Conservation (phyloP, 805 yeast species). For the Lipomyces mesembrius region DNA sequence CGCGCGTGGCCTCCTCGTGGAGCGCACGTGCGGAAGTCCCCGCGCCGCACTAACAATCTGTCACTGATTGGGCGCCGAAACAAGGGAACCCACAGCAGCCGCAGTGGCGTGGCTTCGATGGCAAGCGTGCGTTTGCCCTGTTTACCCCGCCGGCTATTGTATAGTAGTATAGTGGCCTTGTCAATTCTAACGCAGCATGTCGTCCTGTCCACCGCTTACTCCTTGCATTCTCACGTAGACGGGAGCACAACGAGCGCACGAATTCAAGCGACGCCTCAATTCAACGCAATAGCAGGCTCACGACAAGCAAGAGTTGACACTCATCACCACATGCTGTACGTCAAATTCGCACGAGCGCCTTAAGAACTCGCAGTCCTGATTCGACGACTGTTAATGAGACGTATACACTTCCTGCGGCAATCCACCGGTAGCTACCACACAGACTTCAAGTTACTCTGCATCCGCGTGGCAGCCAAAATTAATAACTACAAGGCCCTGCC, state of each 20-base stretch:
- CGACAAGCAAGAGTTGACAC: not conserved
- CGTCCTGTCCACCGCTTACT: not conserved
- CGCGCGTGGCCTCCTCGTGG: not conserved
- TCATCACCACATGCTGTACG: not conserved
- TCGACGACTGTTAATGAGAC: not conserved
- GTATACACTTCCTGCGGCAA: not conserved
- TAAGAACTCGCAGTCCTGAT: not conserved
- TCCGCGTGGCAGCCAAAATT: constrained; percentile 17
- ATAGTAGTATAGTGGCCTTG: not conserved
- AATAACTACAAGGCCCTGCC: not conserved
- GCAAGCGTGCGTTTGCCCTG: not conserved
- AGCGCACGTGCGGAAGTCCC: not conserved
- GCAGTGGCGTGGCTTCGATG: not conserved
- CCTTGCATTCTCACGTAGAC: not conserved
- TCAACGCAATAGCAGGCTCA: not conserved
- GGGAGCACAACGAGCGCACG: not conserved
- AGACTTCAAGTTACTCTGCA: not conserved
- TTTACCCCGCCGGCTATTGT: not conserved
- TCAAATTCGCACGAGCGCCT: not conserved
- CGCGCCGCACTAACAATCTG: not conserved
- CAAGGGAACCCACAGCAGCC: not conserved
- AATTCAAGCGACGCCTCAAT: not conserved
- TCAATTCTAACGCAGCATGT: not conserved
- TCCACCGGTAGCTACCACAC: not conserved
- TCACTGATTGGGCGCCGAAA: not conserved